Evolutionary conservation across 1,284 basidiomycete genomes (phyloP).

Genomic region (Megacollybia platyphylla): DNA sequence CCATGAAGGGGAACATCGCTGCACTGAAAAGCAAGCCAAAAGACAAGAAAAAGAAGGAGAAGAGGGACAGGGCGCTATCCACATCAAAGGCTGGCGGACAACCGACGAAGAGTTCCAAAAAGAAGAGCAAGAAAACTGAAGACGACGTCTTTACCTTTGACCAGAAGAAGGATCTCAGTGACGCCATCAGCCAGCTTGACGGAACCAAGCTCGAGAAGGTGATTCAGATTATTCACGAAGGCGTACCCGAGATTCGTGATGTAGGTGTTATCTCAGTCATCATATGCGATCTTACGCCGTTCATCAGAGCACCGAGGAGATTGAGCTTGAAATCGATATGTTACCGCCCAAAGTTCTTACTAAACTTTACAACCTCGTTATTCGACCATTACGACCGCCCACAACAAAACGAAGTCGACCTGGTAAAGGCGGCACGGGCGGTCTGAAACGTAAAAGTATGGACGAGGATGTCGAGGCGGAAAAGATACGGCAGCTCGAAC

Average conservation of each 20-base stretch:
- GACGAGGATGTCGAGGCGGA: slow-evolving; percentile 82
- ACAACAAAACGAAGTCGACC: slow-evolving; percentile 51
- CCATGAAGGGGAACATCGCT: slow-evolving; percentile 51
- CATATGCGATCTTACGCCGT: slow-evolving; percentile 8
- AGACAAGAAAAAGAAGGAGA: slow-evolving; percentile 39
- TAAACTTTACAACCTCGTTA: slow-evolving; percentile 89
- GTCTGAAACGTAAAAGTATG: slow-evolving; percentile 84
- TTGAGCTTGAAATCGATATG: slow-evolving; percentile 91
- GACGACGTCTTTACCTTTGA: slow-evolving; percentile 80
- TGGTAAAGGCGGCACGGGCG: slow-evolving; percentile 74
- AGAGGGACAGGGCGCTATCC: slow-evolving; percentile 33
- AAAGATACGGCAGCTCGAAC: slow-evolving; percentile 81
- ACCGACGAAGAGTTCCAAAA: slow-evolving; percentile 28
- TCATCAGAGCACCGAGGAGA: slow-evolving; percentile 81
- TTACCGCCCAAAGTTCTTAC: slow-evolving; percentile 75
- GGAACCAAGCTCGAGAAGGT: slow-evolving; percentile 72
- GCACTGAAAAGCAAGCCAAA: slow-evolving; percentile 56
- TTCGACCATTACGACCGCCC: slow-evolving; percentile 55
- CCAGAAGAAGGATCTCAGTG: slow-evolving; percentile 93
- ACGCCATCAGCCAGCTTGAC: slow-evolving; percentile 77
- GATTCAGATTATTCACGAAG: slow-evolving; percentile 85
- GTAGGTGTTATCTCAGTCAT: slow-evolving; percentile 36
- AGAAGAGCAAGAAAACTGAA: slow-evolving; percentile 41
- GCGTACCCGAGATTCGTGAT: slow-evolving; percentile 78
- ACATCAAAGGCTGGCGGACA: slow-evolving; percentile 46